phyloP scores from a whole-genome alignment of 495 filamentous ascomycete genomes.

The Aspergillus affinis region DNA sequence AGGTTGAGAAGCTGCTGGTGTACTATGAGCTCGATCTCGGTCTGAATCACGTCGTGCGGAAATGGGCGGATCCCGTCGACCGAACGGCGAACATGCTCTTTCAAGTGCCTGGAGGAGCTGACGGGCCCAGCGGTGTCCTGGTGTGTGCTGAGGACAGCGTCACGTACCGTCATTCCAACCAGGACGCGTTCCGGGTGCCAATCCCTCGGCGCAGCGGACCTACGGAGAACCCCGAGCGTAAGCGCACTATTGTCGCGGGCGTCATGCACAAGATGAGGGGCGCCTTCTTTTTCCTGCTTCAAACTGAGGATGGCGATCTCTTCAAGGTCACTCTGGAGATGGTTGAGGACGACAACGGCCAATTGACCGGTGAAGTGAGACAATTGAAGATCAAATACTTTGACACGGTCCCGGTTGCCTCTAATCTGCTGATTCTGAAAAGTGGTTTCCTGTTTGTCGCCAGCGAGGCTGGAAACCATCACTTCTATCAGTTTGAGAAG shows the following conservation, averaged over 20 bases:
- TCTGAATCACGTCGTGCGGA: slow-evolving; percentile 93
- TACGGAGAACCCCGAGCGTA: slow-evolving; percentile 89
- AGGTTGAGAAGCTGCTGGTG: slow-evolving; percentile 84
- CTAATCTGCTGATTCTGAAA: slow-evolving; percentile 86
- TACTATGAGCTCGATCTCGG: slow-evolving; percentile 98
- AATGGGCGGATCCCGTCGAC: slow-evolving; percentile 92
- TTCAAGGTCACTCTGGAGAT: slow-evolving; percentile 96
- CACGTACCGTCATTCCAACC: slow-evolving; percentile 91
- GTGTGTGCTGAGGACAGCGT: slow-evolving; percentile 94
- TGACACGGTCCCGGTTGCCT: slow-evolving; percentile 87
- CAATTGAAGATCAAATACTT: slow-evolving; percentile 95
- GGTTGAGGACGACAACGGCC: slow-evolving; percentile 75
- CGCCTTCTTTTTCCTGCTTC: slow-evolving; percentile 97
- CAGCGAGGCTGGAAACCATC: slow-evolving; percentile 87
- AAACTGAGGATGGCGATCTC: slow-evolving; percentile 93
- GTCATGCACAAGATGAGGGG: slow-evolving; percentile 96
- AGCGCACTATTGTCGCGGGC: slow-evolving; percentile 79
- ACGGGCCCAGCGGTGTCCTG: slow-evolving; percentile 91
- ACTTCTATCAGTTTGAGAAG: slow-evolving; percentile 97
- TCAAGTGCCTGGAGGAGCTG: slow-evolving; percentile 90
- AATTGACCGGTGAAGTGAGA: slow-evolving; percentile 75
- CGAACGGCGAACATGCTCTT: slow-evolving; percentile 87
- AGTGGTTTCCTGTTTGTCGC: slow-evolving; percentile 95
- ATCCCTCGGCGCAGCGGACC: slow-evolving; percentile 83
- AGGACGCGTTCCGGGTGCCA: slow-evolving; percentile 81